These are phyloP conservation scores for Colletotrichum liaoningense DNA, from an alignment of 2,329 filamentous ascomycete genomes.

Conservation along the genomic window DNA sequence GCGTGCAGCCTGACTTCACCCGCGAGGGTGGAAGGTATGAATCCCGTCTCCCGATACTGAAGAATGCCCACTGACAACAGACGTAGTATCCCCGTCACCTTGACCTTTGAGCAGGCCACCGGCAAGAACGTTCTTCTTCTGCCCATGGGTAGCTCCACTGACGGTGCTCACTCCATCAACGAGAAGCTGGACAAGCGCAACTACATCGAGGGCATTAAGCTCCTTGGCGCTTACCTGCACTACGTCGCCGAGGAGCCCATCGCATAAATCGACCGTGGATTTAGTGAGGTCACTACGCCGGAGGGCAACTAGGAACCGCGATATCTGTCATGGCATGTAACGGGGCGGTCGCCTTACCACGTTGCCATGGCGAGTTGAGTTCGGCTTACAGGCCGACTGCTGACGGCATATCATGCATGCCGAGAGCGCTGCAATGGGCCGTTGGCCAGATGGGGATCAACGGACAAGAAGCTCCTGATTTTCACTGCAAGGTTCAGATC, in stretches of 20 bases:
- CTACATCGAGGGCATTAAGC: constrained; percentile 98
- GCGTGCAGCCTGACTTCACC: constrained; percentile 92
- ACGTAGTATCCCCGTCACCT: constrained; percentile 88
- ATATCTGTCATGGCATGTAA: not conserved
- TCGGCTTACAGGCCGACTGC: constrained; percentile 6
- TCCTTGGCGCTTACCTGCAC: constrained; percentile 94
- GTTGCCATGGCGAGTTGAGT: not conserved
- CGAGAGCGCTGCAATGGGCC: not conserved
- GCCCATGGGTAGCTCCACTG: constrained; percentile 97
- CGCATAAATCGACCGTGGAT: constrained; percentile 39
- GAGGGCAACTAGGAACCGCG: not conserved
- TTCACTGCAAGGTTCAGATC: not conserved
- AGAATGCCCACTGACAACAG: not conserved
- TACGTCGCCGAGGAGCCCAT: constrained; percentile 92
- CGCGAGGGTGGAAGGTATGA: constrained; percentile 89
- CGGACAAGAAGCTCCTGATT: not conserved
- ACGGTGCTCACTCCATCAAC: constrained; percentile 97
- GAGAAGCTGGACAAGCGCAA: constrained; percentile 98
- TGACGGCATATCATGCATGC: not conserved
- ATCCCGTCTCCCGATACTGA: not conserved
- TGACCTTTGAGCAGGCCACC: constrained; percentile 97
- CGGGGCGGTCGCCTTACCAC: not conserved
- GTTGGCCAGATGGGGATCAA: not conserved
- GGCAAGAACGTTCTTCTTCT: constrained; percentile 97
- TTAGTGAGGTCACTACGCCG: not conserved